Percentiles rank a stretch among this genome's conserved stretches.
These are phyloP conservation scores for Cryptosporidium ubiquitum DNA, from an alignment of 169 alveolate species.

Conservation along the genomic window DNA sequence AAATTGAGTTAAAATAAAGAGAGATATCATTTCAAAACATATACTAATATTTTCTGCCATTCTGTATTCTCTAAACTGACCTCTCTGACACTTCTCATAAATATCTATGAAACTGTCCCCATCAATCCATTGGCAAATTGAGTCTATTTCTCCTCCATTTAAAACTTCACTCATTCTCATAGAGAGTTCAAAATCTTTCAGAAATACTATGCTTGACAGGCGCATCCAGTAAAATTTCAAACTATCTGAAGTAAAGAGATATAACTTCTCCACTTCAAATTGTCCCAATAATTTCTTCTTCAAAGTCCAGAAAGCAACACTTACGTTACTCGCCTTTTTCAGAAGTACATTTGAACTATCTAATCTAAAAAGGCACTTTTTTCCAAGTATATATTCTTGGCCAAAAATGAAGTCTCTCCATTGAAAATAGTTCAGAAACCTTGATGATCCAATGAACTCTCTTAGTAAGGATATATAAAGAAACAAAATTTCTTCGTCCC, in stretches of 20 bases:
- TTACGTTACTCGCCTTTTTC: background rate
- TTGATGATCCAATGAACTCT: constrained; percentile 5
- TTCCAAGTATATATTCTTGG: constrained; percentile 27
- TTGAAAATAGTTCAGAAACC: constrained; percentile 1
- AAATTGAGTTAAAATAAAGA: constrained; percentile 37
- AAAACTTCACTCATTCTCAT: background rate
- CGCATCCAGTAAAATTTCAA: constrained; percentile 19
- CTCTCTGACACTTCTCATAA: background rate
- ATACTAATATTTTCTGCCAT: constrained; percentile 1
- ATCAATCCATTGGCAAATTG: background rate
- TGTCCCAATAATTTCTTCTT: constrained; percentile 30
- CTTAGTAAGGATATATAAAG: constrained; percentile 27
- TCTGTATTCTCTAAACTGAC: background rate
- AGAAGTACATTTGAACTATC: background rate
- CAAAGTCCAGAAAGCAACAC: constrained; percentile 42
- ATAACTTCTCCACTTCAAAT: background rate
- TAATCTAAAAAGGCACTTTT: background rate
- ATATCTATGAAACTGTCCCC: background rate
- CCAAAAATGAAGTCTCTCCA: constrained; percentile 49
- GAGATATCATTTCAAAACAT: constrained; percentile 5
- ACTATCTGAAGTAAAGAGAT: constrained; percentile 16
- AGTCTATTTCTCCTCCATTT: background rate
- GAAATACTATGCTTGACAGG: background rate
- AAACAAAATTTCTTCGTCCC: constrained; percentile 16
- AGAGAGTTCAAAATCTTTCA: background rate